These are phyloP conservation scores for Aegilops umbellulata DNA, from an alignment of 176 grass and related monocot genomes.

Conservation along the genomic window DNA sequence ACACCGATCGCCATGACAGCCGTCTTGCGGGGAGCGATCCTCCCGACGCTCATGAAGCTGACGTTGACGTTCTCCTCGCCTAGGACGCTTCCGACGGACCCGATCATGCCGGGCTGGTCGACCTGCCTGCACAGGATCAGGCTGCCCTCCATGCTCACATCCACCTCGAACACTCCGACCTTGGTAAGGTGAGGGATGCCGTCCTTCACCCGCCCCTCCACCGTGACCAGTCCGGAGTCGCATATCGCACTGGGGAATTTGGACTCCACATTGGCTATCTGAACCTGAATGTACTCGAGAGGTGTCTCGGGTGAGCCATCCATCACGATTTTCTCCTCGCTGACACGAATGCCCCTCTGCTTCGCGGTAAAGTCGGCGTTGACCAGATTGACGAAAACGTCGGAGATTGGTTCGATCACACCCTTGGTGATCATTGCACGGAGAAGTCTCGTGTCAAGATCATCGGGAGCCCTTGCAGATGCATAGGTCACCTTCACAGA, in stretches of 20 bases:
- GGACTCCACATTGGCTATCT: constrained; percentile 70
- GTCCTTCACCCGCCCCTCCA: constrained; percentile 72
- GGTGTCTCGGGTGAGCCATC: constrained; percentile 72
- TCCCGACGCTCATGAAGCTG: constrained; percentile 90
- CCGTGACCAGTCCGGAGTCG: constrained; percentile 57
- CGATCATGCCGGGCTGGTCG: constrained; percentile 87
- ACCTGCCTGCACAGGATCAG: constrained; percentile 87
- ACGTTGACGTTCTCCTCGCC: constrained; percentile 84
- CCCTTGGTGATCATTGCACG: constrained; percentile 98
- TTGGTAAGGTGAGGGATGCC: constrained; percentile 73
- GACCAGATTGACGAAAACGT: constrained; percentile 76
- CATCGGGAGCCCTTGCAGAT: constrained; percentile 69
- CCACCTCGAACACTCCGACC: constrained; percentile 76
- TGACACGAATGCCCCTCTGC: constrained; percentile 73
- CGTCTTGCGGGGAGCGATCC: constrained; percentile 61
- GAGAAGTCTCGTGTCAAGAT: constrained; percentile 81
- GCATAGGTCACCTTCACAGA: constrained; percentile 86
- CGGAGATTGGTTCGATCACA: constrained; percentile 81
- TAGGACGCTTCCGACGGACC: constrained; percentile 60
- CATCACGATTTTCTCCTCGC: constrained; percentile 67
- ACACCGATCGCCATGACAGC: constrained; percentile 86
- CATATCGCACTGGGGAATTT: constrained; percentile 72
- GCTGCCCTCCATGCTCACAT: constrained; percentile 85
- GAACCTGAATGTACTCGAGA: constrained; percentile 73
- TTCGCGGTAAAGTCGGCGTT: constrained; percentile 88